Evolutionary conservation across 2,329 filamentous ascomycete species (phyloP).

Genomic region (Zelopaecilomyces penicillatus): DNA sequence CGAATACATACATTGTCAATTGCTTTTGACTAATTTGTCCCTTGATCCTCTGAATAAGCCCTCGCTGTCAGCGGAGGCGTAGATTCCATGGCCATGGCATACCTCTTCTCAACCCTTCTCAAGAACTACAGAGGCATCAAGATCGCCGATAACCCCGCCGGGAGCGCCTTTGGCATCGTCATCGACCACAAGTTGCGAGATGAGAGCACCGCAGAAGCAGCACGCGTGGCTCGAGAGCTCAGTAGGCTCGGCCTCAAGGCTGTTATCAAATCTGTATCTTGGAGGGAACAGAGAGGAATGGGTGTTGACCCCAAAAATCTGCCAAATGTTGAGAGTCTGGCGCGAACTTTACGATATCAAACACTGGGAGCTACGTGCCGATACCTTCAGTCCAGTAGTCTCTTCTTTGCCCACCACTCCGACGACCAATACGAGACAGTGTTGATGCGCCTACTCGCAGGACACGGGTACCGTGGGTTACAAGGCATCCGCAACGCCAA

Average conservation of each 20-base stretch:
- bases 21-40: not conserved
- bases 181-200: slow-evolving; percentile 51
- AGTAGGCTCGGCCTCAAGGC: slow-evolving; percentile 27
- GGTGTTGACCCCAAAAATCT: slow-evolving; percentile 27
- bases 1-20: not conserved
- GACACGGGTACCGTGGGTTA: slow-evolving; percentile 62
- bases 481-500: slow-evolving; percentile 56
- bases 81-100: slow-evolving; percentile 94
- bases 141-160: slow-evolving; percentile 38
- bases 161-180: slow-evolving; percentile 37
- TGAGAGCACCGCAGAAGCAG: slow-evolving; percentile 45
- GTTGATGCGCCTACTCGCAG: slow-evolving; percentile 64
- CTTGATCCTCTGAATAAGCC: slow-evolving; percentile 32
- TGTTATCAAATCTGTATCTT: slow-evolving; percentile 28
- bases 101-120: slow-evolving; percentile 51
- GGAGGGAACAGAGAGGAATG: slow-evolving; percentile 32
- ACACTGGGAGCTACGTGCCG: slow-evolving; percentile 55
- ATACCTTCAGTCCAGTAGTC: slow-evolving; percentile 39
- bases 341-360: slow-evolving; percentile 66
- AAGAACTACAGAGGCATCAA: slow-evolving; percentile 23
- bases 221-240: slow-evolving; percentile 32
- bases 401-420: slow-evolving; percentile 78
- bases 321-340: slow-evolving; percentile 67
- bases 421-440: slow-evolving; percentile 91
- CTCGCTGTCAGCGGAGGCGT: slow-evolving; percentile 87